Evolutionary conservation across 345 rosid species (phyloP), one percentile per base, ranked within the genome.

Genomic region (Aethionema arabicum): DNA sequence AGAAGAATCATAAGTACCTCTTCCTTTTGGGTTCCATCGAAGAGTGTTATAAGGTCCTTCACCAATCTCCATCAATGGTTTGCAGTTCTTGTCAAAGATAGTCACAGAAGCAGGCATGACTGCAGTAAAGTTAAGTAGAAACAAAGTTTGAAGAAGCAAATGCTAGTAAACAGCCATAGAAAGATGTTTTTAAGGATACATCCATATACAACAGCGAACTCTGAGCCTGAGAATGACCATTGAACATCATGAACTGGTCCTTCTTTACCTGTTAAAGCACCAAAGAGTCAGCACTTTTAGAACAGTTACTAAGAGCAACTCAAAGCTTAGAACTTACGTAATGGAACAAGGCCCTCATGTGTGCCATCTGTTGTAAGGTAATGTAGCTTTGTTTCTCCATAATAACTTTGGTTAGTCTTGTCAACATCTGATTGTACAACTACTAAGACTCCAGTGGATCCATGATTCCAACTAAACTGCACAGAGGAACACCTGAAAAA

Each of bases 161-260:
- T 7, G 39, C 57, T 33, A 32, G 11, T 49, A 41, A 27, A 5
- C 8, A 36, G 2, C 27, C 27, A 21, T 21, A 21, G 2, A 21
- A 21, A 21, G 63, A 61, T 42, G 56, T 12, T 31, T 31, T 51
- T 66, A 80, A 83, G 98, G 97, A 92, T 92, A 92, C 97, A 92
- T 35, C 98, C 97, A 77, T 92, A 92, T 66, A 86, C 93, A 73
- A 89, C 97, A 58, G 96, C 97, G 76, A 92, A 92, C 72, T 92
- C 86, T 61, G 80, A 82, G 59, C 98, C 98, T 45, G 90, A 85
- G 59, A 61, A 66, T 11, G 98, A 92, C 98, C 98, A 92, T 54
- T 85, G 98, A 74, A 89, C 98, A 78, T 92, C 97, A 72, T 92
- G 97, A 76, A 92, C 66, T 27, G 98, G 98, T 46, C 98, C 98